A percentile compares a stretch with the other conserved stretches of the same genome.
Evolutionary conservation across 2,329 filamentous ascomycete species (phyloP).

Genomic region (Ophiostoma ips): DNA sequence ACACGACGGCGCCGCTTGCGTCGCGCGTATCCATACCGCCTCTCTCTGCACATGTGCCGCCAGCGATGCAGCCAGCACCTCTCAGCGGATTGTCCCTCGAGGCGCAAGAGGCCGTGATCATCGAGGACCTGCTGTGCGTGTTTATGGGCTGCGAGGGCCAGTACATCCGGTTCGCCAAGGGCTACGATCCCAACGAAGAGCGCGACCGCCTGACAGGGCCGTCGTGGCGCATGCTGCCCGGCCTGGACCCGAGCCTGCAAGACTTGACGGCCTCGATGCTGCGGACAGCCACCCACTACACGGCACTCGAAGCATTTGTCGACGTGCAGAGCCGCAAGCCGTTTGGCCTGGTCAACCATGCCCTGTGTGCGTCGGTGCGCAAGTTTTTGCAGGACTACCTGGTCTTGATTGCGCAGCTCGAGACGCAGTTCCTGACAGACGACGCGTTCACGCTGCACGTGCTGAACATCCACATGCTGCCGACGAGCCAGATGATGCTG

Average conservation of each 20-base stretch:
- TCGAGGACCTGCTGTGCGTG: slow-evolving; percentile 85
- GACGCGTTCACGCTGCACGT: slow-evolving; percentile 83
- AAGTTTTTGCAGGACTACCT: slow-evolving; percentile 88
- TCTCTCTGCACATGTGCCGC: slow-evolving; percentile 59
- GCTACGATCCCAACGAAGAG: slow-evolving; percentile 73
- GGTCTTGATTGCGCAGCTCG: slow-evolving; percentile 80
- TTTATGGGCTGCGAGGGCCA: slow-evolving; percentile 99
- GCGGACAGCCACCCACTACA: slow-evolving; percentile 87
- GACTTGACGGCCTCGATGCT: slow-evolving; percentile 82
- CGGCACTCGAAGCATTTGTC: slow-evolving; percentile 79
- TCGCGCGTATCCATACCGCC: slow-evolving; percentile 43
- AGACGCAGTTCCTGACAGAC: slow-evolving; percentile 84
- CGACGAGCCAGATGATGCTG: slow-evolving; percentile 79
- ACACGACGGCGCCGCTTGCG: slow-evolving; percentile 58
- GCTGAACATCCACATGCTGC: slow-evolving; percentile 79
- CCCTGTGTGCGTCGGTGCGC: slow-evolving; percentile 85
- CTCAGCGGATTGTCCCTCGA: slow-evolving; percentile 62
- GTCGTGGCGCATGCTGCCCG: slow-evolving; percentile 61
- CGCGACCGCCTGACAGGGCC: slow-evolving; percentile 78
- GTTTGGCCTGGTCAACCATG: slow-evolving; percentile 90
- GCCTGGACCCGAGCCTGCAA: slow-evolving; percentile 79
- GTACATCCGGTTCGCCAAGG: slow-evolving; percentile 75
- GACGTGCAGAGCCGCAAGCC: slow-evolving; percentile 89
- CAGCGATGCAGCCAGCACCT: slow-evolving; percentile 50
- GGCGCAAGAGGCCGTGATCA: slow-evolving; percentile 69